Conservation (phyloP, 208 protist species). For the Lotmaria passim region DNA sequence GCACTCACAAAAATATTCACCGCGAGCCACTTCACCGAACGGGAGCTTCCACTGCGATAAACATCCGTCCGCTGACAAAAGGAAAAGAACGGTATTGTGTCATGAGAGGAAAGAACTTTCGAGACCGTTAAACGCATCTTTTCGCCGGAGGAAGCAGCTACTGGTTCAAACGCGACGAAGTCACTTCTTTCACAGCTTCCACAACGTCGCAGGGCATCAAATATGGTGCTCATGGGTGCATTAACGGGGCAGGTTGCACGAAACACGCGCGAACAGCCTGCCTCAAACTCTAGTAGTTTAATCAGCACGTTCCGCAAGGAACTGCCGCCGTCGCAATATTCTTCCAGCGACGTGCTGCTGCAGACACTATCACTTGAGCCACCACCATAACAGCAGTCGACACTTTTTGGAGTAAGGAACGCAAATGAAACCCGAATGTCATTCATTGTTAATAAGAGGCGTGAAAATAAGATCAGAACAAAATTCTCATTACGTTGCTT, state of each 20-base stretch:
- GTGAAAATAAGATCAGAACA: too few species aligned
- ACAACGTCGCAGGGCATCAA: neutral
- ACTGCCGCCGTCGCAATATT: neutral
- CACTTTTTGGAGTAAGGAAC: constrained; percentile 23
- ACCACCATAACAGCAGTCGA: constrained; percentile 17
- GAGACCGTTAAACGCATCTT: constrained; percentile 11
- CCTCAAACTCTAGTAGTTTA: constrained; percentile 23
- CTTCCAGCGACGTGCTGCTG: neutral
- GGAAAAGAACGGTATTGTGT: constrained; percentile 41
- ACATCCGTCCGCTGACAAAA: constrained; percentile 56
- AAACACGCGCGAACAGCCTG: constrained; percentile 11
- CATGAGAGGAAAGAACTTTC: constrained; percentile 30
- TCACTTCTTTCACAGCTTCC: neutral
- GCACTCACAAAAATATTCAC: constrained; percentile 49
- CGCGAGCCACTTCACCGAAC: constrained; percentile 27
- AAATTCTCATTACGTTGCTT: too few species aligned
- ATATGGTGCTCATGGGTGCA: constrained; percentile 6
- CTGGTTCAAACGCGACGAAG: constrained; percentile 29
- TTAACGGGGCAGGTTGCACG: neutral
- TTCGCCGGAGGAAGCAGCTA: constrained; percentile 21
- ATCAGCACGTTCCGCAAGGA: neutral
- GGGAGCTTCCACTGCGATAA: too few species aligned
- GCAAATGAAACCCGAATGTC: constrained; percentile 34
- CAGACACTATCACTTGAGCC: neutral
- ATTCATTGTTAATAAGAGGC: neutral